Evolutionary conservation across 73 alveolate genomes (phyloP).

Genomic region (Tetrahymena malaccensis): DNA sequence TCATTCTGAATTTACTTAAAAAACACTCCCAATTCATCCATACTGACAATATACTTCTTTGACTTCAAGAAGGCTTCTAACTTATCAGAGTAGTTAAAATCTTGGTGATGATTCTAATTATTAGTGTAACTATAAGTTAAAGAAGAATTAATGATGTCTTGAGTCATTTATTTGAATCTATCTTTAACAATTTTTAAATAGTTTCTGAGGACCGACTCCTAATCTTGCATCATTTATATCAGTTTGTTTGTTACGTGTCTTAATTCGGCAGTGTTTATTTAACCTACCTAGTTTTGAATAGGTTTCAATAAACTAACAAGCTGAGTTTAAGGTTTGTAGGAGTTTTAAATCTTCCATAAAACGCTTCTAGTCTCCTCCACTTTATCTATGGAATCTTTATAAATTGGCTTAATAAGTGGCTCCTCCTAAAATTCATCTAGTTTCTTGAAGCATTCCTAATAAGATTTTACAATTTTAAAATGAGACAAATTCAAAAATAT

Average conservation of each 20-base stretch:
- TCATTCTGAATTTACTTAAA: neutral
- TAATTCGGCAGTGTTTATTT: conserved; percentile 14
- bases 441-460: conserved; percentile 10
- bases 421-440: conserved; percentile 15
- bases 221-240: conserved; percentile 27
- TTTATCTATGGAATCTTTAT: conserved; percentile 29
- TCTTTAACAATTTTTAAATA: neutral
- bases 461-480: neutral
- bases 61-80: neutral
- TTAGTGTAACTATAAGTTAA: neutral
- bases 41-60: neutral
- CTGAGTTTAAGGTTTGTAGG: neutral
- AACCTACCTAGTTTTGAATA: neutral
- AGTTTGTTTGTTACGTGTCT: conserved; percentile 22
- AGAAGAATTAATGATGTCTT: neutral
- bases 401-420: conserved; percentile 28
- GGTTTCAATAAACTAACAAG: neutral
- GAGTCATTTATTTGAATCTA: neutral
- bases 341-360: conserved; percentile 18
- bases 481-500: neutral
- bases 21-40: neutral
- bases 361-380: conserved; percentile 9
- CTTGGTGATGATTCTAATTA: neutral
- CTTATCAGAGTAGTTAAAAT: neutral
- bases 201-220: conserved; percentile 27